Base-by-base conservation (phyloP, 176 grass and related monocot species). In the Carex scoparia region DNA sequence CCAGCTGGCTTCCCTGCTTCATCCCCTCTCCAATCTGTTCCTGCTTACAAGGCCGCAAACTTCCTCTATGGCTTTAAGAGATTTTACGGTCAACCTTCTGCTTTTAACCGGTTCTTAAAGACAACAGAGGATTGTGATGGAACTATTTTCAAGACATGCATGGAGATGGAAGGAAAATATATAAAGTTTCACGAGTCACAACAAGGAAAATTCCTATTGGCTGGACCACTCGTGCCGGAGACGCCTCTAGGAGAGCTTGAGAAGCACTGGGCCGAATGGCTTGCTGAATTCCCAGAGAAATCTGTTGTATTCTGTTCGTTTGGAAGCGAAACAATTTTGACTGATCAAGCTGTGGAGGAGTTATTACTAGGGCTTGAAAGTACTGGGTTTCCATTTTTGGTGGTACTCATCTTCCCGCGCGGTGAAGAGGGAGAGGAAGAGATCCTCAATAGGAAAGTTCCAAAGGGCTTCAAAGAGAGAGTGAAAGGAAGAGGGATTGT, bases 321-420 rank as follows among this genome's bases (percentile, higher is more conserved):
- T 49, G 48, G 48, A 49, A 49, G 48, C 0, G 48, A 49, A 49
- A 1, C 48, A 10, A 2, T 49, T 49, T 49, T 49, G 48, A 49
- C 48, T 2, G 48, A 49, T 1, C 1, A 49, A 10, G 48, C 48
- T 10, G 9, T 49, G 9, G 48, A 49, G 48, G 48, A 49, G 48
- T 49, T 49, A 10, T 9, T 94, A 13, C 35, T 94, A 5, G 92
- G 92, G 1, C 85, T 94, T 3, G 89, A 94, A 27, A 71, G 75
- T 7, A 73, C 70, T 6, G 68, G 79, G 18, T 68, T 55, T 35
- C 76, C 89, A 31, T 91, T 91, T 48, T 78, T 94, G 23, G 82
- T 14, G 8, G 92, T 91, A 35, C 70, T 94, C 19, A 94, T 91
- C 10, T 86, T 84, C 15, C 81, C 88, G 7, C 35, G 81, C 1